These are phyloP conservation scores for Chromosphaera perkinsii DNA, from an alignment of 208 protist species.

Conservation along the genomic window DNA sequence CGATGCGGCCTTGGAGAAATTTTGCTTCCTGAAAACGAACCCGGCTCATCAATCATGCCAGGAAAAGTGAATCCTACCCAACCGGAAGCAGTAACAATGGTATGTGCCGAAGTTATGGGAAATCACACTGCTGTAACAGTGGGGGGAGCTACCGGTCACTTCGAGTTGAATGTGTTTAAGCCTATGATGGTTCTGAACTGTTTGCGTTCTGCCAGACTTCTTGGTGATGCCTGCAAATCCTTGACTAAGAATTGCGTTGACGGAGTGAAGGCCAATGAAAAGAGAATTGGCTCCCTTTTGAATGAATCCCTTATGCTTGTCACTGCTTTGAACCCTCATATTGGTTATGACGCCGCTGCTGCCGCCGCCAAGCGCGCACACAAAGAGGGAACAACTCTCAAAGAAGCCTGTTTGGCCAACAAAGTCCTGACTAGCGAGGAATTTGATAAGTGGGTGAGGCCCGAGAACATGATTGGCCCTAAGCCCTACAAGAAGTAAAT, in stretches of 20 bases:
- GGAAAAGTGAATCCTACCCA: slow-evolving; percentile 69
- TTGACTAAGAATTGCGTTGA: slow-evolving; percentile 69
- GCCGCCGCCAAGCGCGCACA: slow-evolving; percentile 59
- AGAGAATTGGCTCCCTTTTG: slow-evolving; percentile 54
- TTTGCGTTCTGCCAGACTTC: slow-evolving; percentile 54
- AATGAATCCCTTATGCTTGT: slow-evolving; percentile 72
- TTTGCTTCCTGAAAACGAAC: slow-evolving; percentile 72
- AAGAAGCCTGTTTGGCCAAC: neutral
- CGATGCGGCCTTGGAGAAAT: slow-evolving; percentile 66
- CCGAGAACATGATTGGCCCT: slow-evolving; percentile 4
- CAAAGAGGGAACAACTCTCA: slow-evolving; percentile 5
- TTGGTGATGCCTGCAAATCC: slow-evolving; percentile 62
- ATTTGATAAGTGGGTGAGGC: neutral
- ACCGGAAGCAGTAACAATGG: slow-evolving; percentile 77
- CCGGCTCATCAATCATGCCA: slow-evolving; percentile 79
- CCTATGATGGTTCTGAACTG: slow-evolving; percentile 68
- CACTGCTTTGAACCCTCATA: slow-evolving; percentile 74
- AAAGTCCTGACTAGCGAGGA: slow-evolving; percentile 1
- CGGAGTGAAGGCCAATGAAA: slow-evolving; percentile 66
- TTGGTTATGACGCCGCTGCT: slow-evolving; percentile 68
- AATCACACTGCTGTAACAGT: slow-evolving; percentile 71
- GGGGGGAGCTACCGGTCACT: slow-evolving; percentile 65
- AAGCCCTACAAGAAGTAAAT: neutral
- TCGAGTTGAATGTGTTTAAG: slow-evolving; percentile 79
- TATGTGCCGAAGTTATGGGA: slow-evolving; percentile 74